These are phyloP conservation scores for Suillus alpinus DNA, from an alignment of 768 basidiomycete species.

Conservation along the genomic window DNA sequence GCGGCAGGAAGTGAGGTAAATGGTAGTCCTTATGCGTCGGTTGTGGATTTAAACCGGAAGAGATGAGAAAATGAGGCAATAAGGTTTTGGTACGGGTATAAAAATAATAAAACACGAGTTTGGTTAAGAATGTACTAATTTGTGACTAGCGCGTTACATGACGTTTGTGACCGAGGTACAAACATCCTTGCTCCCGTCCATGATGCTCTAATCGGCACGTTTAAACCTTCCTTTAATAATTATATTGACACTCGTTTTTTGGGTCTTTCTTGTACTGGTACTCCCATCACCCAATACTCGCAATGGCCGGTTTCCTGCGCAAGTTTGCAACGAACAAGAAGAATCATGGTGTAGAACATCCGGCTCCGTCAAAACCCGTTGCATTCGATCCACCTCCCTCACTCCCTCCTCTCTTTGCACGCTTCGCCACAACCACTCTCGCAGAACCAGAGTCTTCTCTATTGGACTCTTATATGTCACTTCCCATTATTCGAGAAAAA, in stretches of 20 bases:
- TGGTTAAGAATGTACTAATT: too few species aligned
- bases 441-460: slow-evolving; percentile 22
- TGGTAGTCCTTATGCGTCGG: too few species aligned
- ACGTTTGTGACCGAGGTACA: not conserved
- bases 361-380: slow-evolving; percentile 5
- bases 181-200: not conserved
- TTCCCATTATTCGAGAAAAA: not conserved
- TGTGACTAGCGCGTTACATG: too few species aligned
- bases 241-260: not conserved
- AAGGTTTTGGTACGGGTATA: too few species aligned
- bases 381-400: slow-evolving; percentile 22
- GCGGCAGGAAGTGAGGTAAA: too few species aligned
- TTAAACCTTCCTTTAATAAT: not conserved
- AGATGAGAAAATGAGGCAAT: too few species aligned
- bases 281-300: slow-evolving; percentile 6
- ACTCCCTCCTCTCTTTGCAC: slow-evolving; percentile 40
- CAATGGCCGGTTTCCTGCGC: slow-evolving; percentile 59
- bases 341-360: not conserved
- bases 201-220: not conserved
- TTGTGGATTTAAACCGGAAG: not conserved
- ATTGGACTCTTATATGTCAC: slow-evolving; percentile 5
- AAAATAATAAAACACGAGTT: too few species aligned
- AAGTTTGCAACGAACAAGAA: slow-evolving; percentile 41
- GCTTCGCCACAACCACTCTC: slow-evolving; percentile 35
- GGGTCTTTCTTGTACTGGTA: not conserved